phyloP scores from a whole-genome alignment of 345 rosid species.

The Geranium brycei region DNA sequence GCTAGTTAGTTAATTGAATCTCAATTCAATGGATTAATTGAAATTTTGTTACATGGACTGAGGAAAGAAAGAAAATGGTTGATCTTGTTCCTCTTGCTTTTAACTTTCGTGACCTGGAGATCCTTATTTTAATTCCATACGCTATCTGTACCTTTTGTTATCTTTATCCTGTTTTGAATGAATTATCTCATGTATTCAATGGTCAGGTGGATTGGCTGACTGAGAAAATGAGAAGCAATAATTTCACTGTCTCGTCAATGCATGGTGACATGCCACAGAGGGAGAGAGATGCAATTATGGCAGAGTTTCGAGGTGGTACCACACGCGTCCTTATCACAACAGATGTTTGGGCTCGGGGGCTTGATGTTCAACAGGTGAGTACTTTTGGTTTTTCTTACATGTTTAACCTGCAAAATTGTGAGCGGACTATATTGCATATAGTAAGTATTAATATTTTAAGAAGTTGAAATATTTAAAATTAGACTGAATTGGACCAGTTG shows the following conservation, averaged over 20 bases:
- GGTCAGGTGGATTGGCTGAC: conserved; percentile 93
- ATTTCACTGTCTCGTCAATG: conserved; percentile 94
- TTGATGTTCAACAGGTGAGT: conserved; percentile 93
- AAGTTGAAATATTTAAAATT: too few relatives aligned
- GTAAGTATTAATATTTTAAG: too few relatives aligned
- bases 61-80: too few relatives aligned
- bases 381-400: not conserved
- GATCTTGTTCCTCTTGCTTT: too few relatives aligned
- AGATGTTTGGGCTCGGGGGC: conserved; percentile 96
- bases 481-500: too few relatives aligned
- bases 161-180: not conserved
- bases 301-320: conserved; percentile 60
- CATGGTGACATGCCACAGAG: conserved; percentile 99
- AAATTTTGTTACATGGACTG: too few relatives aligned
- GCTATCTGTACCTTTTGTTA: not conserved
- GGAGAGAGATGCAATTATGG: conserved; percentile 91
- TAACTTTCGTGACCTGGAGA: too few relatives aligned
- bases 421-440: too few relatives aligned
- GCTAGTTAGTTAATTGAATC: too few relatives aligned
- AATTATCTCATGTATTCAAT: conserved; percentile 2
- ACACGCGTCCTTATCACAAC: conserved; percentile 95
- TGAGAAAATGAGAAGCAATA: conserved; percentile 86
- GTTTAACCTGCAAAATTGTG: too few relatives aligned
- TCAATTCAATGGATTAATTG: too few relatives aligned
- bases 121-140: not conserved